A percentile compares a stretch with the other conserved stretches of the same genome.
phyloP scores from a whole-genome alignment of 768 basidiomycete genomes.

The Tylopilus felleus region DNA sequence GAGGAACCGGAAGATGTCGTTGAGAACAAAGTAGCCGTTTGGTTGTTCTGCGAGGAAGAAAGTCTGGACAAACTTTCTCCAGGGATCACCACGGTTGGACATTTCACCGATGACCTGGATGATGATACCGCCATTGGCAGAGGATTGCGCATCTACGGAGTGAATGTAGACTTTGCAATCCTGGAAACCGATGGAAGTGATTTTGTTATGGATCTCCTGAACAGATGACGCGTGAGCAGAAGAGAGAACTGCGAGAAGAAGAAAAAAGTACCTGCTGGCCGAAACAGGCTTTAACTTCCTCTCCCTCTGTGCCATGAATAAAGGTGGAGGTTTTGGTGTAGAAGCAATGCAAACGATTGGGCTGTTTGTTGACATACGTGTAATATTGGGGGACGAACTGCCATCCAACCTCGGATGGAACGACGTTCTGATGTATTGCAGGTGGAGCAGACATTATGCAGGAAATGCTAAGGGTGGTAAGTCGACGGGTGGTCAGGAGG shows the following conservation, averaged over 20 bases:
- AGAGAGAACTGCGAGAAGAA: conserved; percentile 2
- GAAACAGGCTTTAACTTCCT: conserved; percentile 83
- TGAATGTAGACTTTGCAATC: conserved; percentile 99
- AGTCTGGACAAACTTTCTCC: conserved; percentile 99
- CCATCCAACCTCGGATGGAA: conserved; percentile 97
- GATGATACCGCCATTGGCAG: conserved; percentile 92
- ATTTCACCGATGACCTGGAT: conserved; percentile 99
- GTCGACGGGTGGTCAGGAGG: conserved; percentile 7
- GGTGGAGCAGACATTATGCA: conserved; percentile 39
- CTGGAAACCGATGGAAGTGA: conserved; percentile 88
- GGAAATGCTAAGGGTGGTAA: conserved; percentile 27
- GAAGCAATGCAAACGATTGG: conserved; percentile 95
- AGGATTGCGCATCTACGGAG: conserved; percentile 96
- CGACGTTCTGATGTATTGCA: conserved; percentile 57
- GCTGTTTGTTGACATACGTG: conserved; percentile 97
- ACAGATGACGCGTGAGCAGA: conserved; percentile 3
- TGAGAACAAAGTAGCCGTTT: conserved; percentile 98
- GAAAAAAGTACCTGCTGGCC: conserved; percentile 78
- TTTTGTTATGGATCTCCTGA: conserved; percentile 96
- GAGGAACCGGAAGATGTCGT: conserved; percentile 99
- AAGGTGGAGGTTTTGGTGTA: conserved; percentile 98
- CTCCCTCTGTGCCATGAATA: conserved; percentile 96
- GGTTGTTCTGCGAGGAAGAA: conserved; percentile 99
- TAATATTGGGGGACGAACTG: conserved; percentile 99
- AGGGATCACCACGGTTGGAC: conserved; percentile 86